phyloP scores from a whole-genome alignment of 805 yeast genomes.

The Candida berthetii region DNA sequence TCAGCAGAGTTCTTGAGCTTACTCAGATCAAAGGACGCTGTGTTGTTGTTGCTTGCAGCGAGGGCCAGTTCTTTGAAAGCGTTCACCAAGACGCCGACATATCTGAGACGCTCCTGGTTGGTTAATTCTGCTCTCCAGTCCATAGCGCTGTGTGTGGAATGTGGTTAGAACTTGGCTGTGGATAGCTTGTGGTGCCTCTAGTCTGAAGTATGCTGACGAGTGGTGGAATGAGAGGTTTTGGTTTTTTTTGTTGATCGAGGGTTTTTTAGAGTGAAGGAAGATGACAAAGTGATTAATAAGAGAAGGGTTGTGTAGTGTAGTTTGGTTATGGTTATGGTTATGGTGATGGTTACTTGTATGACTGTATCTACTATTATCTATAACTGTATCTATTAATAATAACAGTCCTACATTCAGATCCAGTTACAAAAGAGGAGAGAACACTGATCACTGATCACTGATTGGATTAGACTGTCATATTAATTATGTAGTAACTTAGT shows the following conservation, averaged over 20 bases:
- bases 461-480: too few species aligned
- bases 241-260: background rate
- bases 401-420: too few species aligned
- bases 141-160: conserved; percentile 5
- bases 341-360: too few species aligned
- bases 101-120: conserved; percentile 16
- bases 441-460: too few species aligned
- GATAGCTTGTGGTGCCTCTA: too few species aligned
- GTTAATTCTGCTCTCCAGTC: conserved; percentile 20
- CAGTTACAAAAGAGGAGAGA: too few species aligned
- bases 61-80: conserved; percentile 17
- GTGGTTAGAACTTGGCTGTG: background rate
- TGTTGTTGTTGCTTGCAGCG: conserved; percentile 7
- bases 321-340: too few species aligned
- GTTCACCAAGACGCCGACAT: conserved; percentile 15
- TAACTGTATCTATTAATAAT: too few species aligned
- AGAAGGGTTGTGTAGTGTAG: too few species aligned
- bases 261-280: background rate
- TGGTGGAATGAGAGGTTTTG: background rate
- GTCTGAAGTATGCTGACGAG: background rate
- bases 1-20: conserved; percentile 53
- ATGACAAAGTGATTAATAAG: too few species aligned
- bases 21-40: conserved; percentile 23
- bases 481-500: too few species aligned
- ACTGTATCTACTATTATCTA: too few species aligned